Percentiles rank a stretch among this genome's conserved stretches.
Conservation (phyloP, 768 basidiomycete genomes). For the Hygrocybe punicea region DNA sequence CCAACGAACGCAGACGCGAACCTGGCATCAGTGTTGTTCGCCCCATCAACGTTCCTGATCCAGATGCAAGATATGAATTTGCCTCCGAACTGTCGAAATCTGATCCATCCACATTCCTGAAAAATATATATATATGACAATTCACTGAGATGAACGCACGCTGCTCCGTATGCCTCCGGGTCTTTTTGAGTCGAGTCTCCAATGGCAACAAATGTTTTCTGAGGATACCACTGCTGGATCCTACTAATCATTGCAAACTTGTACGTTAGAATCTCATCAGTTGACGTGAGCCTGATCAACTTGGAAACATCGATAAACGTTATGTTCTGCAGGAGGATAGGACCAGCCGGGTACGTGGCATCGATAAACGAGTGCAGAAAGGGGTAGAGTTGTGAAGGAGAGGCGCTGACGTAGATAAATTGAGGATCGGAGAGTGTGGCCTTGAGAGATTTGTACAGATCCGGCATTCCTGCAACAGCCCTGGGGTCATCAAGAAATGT, state of each 20-base stretch:
- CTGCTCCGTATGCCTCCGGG: conserved; percentile 43
- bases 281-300: conserved; percentile 28
- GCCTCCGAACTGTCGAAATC: conserved; percentile 36
- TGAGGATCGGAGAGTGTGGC: conserved; percentile 36
- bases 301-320: conserved; percentile 32
- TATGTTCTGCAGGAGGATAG: conserved; percentile 39
- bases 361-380: conserved; percentile 42
- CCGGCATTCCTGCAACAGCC: conserved; percentile 46
- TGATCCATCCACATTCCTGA: no score
- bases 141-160: no score
- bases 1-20: conserved; percentile 38
- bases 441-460: conserved; percentile 39
- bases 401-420: conserved; percentile 45
- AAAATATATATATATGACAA: no score
- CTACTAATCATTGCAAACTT: conserved; percentile 39
- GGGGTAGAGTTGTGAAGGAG: conserved; percentile 46
- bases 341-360: conserved; percentile 35
- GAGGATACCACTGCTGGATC: conserved; percentile 41
- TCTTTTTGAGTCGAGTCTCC: conserved; percentile 48
- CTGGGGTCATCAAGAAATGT: conserved; percentile 41
- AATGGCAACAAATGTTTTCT: conserved; percentile 41
- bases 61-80: conserved; percentile 41
- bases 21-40: conserved; percentile 38
- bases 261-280: conserved; percentile 30
- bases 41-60: conserved; percentile 45